Evolutionary conservation across 257 asterid species (phyloP).

Genomic region (Jasminum sambac): DNA sequence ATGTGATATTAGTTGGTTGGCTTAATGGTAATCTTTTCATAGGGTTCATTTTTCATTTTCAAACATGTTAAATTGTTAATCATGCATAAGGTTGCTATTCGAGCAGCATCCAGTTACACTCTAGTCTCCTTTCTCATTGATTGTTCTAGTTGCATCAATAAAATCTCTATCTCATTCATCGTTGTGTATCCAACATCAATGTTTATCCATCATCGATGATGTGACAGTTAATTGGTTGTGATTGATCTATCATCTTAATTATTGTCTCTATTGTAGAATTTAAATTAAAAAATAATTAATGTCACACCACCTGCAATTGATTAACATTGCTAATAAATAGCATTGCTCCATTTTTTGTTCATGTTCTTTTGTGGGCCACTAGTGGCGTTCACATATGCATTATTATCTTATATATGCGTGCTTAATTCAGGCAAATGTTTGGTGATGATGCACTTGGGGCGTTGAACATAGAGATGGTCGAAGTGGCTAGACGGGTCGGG

Average conservation of each 20-base stretch:
- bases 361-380: not conserved
- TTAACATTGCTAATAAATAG: too few species aligned
- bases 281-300: too few species aligned
- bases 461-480: conserved; percentile 89
- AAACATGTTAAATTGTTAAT: not conserved
- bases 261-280: too few species aligned
- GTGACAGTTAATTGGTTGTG: too few species aligned
- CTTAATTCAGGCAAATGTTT: conserved; percentile 63
- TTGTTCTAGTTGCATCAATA: not conserved
- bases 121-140: not conserved
- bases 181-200: too few species aligned
- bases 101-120: not conserved
- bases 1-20: not conserved
- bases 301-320: too few species aligned
- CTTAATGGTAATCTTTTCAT: not conserved
- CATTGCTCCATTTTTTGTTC: too few species aligned
- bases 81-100: not conserved
- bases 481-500: conserved; percentile 70
- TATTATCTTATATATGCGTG: not conserved
- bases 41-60: not conserved
- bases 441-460: conserved; percentile 87
- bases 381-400: not conserved
- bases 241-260: too few species aligned
- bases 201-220: too few species aligned
- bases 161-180: not conserved